Percentiles rank a stretch among this genome's conserved stretches.
phyloP scores from a whole-genome alignment of 257 asterid genomes.

The Marsdenia floribunda region DNA sequence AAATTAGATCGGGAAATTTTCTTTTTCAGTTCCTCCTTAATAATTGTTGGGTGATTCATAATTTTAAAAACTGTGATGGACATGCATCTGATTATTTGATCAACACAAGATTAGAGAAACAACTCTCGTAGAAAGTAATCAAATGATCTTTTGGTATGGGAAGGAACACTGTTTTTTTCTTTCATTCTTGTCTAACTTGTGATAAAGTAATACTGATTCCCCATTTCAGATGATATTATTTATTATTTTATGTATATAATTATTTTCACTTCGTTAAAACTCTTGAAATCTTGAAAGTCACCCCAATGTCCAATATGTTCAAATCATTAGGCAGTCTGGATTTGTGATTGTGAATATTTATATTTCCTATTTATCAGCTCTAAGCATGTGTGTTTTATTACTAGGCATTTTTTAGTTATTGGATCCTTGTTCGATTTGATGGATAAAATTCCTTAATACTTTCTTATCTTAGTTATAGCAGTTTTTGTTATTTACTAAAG shows the following conservation, averaged over 20 bases:
- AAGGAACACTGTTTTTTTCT: not conserved
- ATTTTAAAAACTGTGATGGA: not conserved
- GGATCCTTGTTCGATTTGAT: not conserved
- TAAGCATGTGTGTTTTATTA: not conserved
- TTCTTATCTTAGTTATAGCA: not conserved
- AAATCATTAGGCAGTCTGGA: not conserved
- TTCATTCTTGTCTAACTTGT: not conserved
- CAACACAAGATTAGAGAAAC: not conserved
- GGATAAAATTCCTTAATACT: not conserved
- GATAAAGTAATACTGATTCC: not conserved
- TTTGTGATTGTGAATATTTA: not conserved
- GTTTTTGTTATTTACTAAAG: not conserved
- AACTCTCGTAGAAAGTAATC: not conserved
- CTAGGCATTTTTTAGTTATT: not conserved
- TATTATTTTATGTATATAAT: not conserved
- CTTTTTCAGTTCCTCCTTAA: not conserved
- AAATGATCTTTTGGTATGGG: not conserved
- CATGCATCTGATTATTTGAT: not conserved
- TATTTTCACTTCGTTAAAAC: not conserved
- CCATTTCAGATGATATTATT: too few relatives aligned
- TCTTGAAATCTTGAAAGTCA: not conserved
- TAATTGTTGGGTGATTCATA: slow-evolving; percentile 2
- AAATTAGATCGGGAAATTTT: not conserved
- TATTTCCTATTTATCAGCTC: not conserved
- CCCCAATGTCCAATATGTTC: not conserved